Conservation (phyloP, 352 stramenopile genomes). For the Phytophthora tubulina region DNA sequence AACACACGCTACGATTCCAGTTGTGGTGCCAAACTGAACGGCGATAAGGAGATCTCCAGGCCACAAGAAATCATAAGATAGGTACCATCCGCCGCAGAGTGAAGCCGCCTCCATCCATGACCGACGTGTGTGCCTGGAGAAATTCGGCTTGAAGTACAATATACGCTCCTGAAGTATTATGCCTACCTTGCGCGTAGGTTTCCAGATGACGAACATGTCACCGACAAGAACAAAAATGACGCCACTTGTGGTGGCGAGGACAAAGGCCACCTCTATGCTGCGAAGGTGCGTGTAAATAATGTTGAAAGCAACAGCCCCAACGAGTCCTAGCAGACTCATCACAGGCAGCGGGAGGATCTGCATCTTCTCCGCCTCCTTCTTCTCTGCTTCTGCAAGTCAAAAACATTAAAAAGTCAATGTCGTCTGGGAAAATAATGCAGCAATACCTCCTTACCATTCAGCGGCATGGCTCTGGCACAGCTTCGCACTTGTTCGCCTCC, state of each 20-base stretch:
- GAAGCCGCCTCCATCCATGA: conserved; percentile 69
- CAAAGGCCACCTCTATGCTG: conserved; percentile 86
- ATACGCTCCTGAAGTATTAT: conserved; percentile 85
- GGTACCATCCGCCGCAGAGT: conserved; percentile 64
- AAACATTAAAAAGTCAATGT: conserved; percentile 9
- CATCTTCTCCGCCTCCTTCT: conserved; percentile 61
- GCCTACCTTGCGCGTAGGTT: conserved; percentile 78
- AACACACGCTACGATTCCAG: conserved; percentile 75
- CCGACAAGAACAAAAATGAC: conserved; percentile 81
- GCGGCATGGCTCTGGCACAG: conserved; percentile 53
- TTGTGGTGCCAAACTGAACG: conserved; percentile 79
- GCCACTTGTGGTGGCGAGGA: conserved; percentile 78
- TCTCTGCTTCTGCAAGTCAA: conserved; percentile 44
- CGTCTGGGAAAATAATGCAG: neutral
- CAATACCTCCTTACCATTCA: conserved; percentile 45
- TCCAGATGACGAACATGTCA: conserved; percentile 91
- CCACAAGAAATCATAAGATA: conserved; percentile 80
- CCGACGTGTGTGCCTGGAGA: conserved; percentile 60
- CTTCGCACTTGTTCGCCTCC: conserved; percentile 81
- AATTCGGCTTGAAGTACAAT: conserved; percentile 69
- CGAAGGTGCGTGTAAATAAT: conserved; percentile 88
- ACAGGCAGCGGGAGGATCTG: conserved; percentile 84
- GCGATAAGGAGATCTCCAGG: conserved; percentile 73
- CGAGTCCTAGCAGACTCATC: conserved; percentile 80
- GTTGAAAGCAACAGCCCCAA: conserved; percentile 87